These are phyloP conservation scores for Claviceps lovelessii DNA, from an alignment of 2,329 filamentous ascomycete species.

Conservation along the genomic window DNA sequence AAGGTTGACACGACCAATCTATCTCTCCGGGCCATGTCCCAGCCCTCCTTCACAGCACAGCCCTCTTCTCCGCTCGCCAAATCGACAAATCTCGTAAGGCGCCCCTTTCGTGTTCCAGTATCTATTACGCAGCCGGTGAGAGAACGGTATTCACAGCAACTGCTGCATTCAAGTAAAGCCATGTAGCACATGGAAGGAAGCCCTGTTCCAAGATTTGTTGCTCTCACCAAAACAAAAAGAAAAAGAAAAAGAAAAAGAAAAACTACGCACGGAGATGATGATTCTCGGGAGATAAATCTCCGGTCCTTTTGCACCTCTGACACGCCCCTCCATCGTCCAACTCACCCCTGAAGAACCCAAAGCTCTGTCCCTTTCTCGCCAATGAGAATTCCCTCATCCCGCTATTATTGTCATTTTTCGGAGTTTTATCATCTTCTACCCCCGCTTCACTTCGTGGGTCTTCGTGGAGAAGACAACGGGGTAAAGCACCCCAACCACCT, in stretches of 20 bases:
- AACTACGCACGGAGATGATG: too few relatives aligned
- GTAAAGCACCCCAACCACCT: too few relatives aligned
- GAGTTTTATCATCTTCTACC: too few relatives aligned
- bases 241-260: too few relatives aligned
- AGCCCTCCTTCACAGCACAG: too few relatives aligned
- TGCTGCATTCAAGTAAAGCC: not conserved
- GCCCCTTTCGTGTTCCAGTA: too few relatives aligned
- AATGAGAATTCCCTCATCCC: not conserved
- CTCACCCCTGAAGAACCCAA: not conserved
- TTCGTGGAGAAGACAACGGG: not conserved
- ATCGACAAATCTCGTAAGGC: too few relatives aligned
- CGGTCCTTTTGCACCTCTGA: not conserved
- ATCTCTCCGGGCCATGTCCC: too few relatives aligned
- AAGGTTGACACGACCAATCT: too few relatives aligned
- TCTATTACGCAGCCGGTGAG: not conserved
- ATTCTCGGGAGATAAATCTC: not conserved
- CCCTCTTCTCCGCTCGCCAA: too few relatives aligned
- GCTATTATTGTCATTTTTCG: not conserved
- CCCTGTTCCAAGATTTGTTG: not conserved
- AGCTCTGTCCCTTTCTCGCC: not conserved
- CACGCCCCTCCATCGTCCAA: not conserved
- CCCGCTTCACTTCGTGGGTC: not conserved
- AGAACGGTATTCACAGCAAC: not conserved
- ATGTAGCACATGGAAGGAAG: not conserved
- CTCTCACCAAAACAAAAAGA: not conserved